phyloP scores from a whole-genome alignment of 2,329 filamentous ascomycete species.

The Fusarium sp. region DNA sequence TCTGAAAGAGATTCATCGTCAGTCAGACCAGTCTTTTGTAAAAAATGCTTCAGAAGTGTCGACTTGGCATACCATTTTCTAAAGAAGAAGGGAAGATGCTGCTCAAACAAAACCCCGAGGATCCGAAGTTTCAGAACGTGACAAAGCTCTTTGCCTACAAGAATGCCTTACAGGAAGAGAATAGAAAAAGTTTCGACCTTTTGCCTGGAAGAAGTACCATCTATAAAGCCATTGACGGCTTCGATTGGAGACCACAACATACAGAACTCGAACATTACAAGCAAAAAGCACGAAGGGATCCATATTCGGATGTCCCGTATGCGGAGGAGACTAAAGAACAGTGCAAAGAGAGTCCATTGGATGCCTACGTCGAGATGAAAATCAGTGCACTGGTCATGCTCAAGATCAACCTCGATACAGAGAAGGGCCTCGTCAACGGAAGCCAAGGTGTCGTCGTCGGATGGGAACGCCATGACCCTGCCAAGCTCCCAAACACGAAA shows the following conservation, averaged over 20 bases:
- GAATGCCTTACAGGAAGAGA: fast-evolving
- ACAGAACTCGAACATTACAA: not conserved
- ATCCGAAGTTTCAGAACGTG: slow-evolving; percentile 29
- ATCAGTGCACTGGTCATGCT: slow-evolving; percentile 38
- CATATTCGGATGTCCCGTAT: fast-evolving
- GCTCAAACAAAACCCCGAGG: slow-evolving; percentile 54
- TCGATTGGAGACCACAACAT: not conserved
- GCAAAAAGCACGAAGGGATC: fast-evolving
- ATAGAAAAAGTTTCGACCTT: fast-evolving
- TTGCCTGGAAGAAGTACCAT: not conserved
- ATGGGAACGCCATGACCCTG: slow-evolving; percentile 15
- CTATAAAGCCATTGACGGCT: not conserved
- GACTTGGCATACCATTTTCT: slow-evolving; percentile 56
- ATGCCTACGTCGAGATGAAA: slow-evolving; percentile 20
- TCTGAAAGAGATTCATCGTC: slow-evolving; percentile 66
- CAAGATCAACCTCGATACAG: slow-evolving; percentile 35
- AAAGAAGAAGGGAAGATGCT: slow-evolving; percentile 53
- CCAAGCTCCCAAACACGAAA: not conserved
- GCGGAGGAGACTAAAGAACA: fast-evolving
- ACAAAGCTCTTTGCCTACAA: slow-evolving; percentile 17
- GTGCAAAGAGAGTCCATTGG: slow-evolving; percentile 18
- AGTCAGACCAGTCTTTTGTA: slow-evolving; percentile 64
- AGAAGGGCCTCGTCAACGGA: slow-evolving; percentile 35
- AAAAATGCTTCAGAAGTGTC: slow-evolving; percentile 64
- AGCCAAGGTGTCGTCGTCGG: slow-evolving; percentile 42